Evolutionary conservation across 208 protist species (phyloP).

Genomic region (Herpetomonas samuelpessoai): DNA sequence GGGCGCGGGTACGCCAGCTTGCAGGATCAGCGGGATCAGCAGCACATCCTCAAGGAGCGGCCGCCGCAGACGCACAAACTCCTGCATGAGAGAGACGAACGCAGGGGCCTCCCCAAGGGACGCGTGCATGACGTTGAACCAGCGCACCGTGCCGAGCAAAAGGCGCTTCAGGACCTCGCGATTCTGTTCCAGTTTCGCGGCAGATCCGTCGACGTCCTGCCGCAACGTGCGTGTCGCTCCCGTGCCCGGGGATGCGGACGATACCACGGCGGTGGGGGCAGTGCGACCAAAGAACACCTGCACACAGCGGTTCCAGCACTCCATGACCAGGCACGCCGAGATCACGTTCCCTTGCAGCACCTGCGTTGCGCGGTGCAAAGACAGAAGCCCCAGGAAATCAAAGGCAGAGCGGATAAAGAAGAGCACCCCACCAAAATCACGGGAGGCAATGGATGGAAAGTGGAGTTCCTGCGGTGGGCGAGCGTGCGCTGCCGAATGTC

Average conservation of each 20-base stretch:
- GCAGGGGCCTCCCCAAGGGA: slow-evolving; percentile 40
- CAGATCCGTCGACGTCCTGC: not conserved
- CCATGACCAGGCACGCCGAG: slow-evolving; percentile 51
- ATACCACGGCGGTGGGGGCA: slow-evolving; percentile 3
- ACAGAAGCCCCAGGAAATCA: slow-evolving; percentile 58
- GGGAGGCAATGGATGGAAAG: not conserved
- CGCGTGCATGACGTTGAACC: slow-evolving; percentile 68
- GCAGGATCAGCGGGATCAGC: too few relatives aligned
- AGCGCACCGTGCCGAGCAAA: slow-evolving; percentile 48
- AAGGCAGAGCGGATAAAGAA: slow-evolving; percentile 54
- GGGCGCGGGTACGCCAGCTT: not conserved
- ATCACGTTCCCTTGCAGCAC: slow-evolving; percentile 57
- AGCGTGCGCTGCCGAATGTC: slow-evolving; percentile 12
- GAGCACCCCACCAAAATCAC: slow-evolving; percentile 7
- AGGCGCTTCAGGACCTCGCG: slow-evolving; percentile 60
- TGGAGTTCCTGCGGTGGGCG: not conserved
- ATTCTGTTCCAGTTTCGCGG: slow-evolving; percentile 35
- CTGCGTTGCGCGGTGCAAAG: slow-evolving; percentile 49
- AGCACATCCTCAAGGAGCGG: slow-evolving; percentile 65
- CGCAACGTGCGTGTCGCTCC: too few relatives aligned
- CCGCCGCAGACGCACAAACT: slow-evolving; percentile 59
- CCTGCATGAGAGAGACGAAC: slow-evolving; percentile 42
- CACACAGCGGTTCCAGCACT: slow-evolving; percentile 52
- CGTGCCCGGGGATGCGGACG: not conserved
- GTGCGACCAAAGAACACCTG: slow-evolving; percentile 56